Evolutionary conservation across 495 filamentous ascomycete genomes (phyloP), one percentile per base, ranked within the genome.

Genomic region (Aspergillus ellipticus): DNA sequence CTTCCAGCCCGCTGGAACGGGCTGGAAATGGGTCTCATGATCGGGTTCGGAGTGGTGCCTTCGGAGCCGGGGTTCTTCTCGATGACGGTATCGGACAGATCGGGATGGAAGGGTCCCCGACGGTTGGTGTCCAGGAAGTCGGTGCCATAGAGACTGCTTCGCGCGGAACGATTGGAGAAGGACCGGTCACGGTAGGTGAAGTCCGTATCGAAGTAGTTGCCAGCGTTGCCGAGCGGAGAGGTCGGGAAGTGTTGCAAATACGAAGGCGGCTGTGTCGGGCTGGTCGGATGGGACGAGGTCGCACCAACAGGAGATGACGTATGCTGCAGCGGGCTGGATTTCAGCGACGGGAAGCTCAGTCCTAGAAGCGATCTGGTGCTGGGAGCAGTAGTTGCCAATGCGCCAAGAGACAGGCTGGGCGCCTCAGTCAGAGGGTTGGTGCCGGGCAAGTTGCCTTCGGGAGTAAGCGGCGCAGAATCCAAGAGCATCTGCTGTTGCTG

Each of bases 401-500:
- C 41, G 28, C 57, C 60, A 24, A 71, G 47, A 31, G 66, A 61
- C 54, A 64, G 51, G 7, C 49, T 60, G 37, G 57, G 56, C n/a
- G 59, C 60, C 21, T 77, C 70, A 7, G 64, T 54, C 20, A 77
- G 58, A 52, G 69, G 64, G 50, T 73, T 75, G 7, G 78, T 79
- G 42, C 78, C 77, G 6, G 77, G 76, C 19, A 81, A 55, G 43
- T 75, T 73, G 16, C 75, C 77, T 56, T 81, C 79, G 20, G 77
- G 79, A 20, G 77, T 78, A 20, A 78, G 62, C 17, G 74, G 71
- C 33, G 70, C 77, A 42, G 74, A 67, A 15, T 77, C 78, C 55
- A 74, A 54, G 46, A 78, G 71, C 66, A 72, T 69, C 31, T 72
- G 67, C 55, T 76, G 78, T 57, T 72, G 67, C 49, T 75, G 73